Evolutionary conservation across 75 land plant genomes (phyloP), one percentile per base, ranked within the genome.

Genomic region (Pinus tabuliformis): DNA sequence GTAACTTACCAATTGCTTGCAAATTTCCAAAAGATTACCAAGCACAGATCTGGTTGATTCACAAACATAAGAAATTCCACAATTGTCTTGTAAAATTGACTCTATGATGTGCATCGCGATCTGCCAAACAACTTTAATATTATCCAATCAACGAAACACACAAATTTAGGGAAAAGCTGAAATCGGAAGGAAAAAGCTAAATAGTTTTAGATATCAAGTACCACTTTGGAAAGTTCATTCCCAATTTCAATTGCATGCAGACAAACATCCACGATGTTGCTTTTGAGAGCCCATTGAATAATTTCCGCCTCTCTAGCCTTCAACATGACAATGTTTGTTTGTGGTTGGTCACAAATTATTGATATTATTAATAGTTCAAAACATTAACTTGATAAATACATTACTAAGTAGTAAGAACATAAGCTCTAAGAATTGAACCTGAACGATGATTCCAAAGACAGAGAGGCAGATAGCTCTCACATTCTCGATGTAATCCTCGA

Each of bases 161-260:
- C 57, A 28, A 70, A 49, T 52, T 16, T 26, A 24, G 37, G 28
- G 5, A 42, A 30, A 54, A 15, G 28, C 18, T 58, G 21, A 16
- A 57, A 75, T 58, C 24, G 28, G 21, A 56, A 28, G 28, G 76
- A 11, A 57, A 59, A 33, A 18, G 45, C 56, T 30, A 57, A 71
- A n/a, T 28, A 18, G 39, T 36, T 24, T 57, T 6, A 30, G 30
- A 56, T 30, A 24, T 24, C 15, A 20, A 63, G 15, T 75, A 87
- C 89, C 86, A 87, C 87, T 87, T 87, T 87, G n/a, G 80, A 77
- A 14, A 87, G 89, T 72, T 85, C 82, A 78, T 81, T 87, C 56
- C 89, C 89, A 72, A 78, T 75, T 65, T 78, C 78, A 22, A 80
- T 71, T 56, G 74, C 82, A 57, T 54, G 28, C 7, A 66, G 21